phyloP scores from a whole-genome alignment of 768 basidiomycete genomes.

The Leccinum pellstonianum region DNA sequence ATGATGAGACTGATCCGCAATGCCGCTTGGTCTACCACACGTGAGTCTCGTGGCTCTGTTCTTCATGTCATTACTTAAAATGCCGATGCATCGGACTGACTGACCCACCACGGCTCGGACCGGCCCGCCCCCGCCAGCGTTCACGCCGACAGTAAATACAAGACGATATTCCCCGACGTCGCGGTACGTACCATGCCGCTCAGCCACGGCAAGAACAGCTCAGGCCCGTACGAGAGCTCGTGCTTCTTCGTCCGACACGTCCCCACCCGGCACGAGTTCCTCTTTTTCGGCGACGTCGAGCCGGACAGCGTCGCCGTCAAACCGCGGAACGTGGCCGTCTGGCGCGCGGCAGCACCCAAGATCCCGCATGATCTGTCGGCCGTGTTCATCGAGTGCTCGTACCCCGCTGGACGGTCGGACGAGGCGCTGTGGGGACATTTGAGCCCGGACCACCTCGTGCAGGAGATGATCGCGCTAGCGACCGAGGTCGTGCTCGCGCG shows the following conservation, averaged over 20 bases:
- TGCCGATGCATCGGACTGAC: slow-evolving; percentile 12
- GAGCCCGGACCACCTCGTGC: slow-evolving; percentile 72
- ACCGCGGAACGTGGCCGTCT: slow-evolving; percentile 68
- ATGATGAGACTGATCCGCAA: slow-evolving; percentile 60
- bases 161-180: slow-evolving; percentile 49
- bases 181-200: slow-evolving; percentile 68
- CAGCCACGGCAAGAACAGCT: slow-evolving; percentile 63
- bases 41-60: slow-evolving; percentile 41
- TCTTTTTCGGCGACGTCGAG: slow-evolving; percentile 96
- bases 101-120: neutral
- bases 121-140: slow-evolving; percentile 39
- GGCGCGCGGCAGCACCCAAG: slow-evolving; percentile 78
- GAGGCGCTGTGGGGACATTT: slow-evolving; percentile 83
- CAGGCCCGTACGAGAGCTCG: slow-evolving; percentile 65
- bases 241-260: slow-evolving; percentile 86
- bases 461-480: slow-evolving; percentile 73
- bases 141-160: slow-evolving; percentile 51
- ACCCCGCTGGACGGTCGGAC: slow-evolving; percentile 67
- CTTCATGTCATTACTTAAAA: neutral
- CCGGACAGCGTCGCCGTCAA: slow-evolving; percentile 69
- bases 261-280: slow-evolving; percentile 60
- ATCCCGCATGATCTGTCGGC: slow-evolving; percentile 65
- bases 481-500: slow-evolving; percentile 57
- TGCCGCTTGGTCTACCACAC: slow-evolving; percentile 60
- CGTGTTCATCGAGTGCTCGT: slow-evolving; percentile 97